phyloP scores from a whole-genome alignment of 257 asterid species.

The Solanum bulbocastanum region DNA sequence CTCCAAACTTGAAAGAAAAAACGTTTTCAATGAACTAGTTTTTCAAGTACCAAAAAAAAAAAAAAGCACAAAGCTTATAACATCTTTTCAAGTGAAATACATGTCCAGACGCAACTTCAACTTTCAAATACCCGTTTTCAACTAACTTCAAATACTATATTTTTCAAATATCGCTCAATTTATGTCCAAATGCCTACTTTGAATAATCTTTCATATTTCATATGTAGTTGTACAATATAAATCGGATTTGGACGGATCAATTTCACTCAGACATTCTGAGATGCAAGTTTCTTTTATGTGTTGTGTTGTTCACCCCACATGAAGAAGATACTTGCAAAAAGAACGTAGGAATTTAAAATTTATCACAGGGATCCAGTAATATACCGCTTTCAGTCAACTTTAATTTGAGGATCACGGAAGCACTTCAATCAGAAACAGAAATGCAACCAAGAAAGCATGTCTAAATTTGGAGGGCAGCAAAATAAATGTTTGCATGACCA shows the following conservation, averaged over 20 bases:
- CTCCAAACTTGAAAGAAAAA: neutral
- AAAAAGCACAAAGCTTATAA: neutral
- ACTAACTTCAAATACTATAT: neutral
- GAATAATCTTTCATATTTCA: neutral
- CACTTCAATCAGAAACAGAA: neutral
- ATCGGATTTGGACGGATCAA: neutral
- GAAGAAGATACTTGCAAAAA: neutral
- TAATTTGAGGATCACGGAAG: neutral
- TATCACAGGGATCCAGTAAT: neutral
- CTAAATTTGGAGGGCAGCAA: neutral
- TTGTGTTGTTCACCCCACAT: neutral
- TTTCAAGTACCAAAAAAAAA: neutral
- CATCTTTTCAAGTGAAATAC: neutral
- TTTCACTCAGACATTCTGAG: neutral
- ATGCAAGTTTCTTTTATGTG: neutral
- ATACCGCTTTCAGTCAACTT: neutral
- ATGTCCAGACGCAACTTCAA: neutral
- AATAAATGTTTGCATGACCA: neutral
- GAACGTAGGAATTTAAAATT: neutral
- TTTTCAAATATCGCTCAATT: neutral
- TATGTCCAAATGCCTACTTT: neutral
- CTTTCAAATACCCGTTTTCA: neutral
- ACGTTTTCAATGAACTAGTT: neutral
- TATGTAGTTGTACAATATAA: neutral
- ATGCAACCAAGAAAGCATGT: neutral